phyloP scores from a whole-genome alignment of 2,329 filamentous ascomycete genomes.

The Alternaria metachromatica region DNA sequence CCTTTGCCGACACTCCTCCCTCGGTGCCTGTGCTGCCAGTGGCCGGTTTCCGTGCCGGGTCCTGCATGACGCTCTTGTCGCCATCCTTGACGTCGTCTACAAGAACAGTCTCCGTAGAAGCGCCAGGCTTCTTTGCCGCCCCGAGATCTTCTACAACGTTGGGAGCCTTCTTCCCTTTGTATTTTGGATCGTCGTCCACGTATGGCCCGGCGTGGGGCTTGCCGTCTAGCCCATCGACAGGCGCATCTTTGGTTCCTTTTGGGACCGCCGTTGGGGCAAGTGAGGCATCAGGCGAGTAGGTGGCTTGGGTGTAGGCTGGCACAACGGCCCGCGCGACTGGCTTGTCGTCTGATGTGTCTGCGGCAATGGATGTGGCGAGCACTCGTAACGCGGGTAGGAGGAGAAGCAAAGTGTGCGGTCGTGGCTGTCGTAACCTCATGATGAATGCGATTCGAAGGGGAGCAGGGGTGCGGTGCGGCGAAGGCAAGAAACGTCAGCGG shows the following conservation, averaged over 20 bases:
- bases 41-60: constrained; percentile 75
- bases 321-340: constrained; percentile 40
- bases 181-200: constrained; percentile 60
- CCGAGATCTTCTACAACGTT: constrained; percentile 49
- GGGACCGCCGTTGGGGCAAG: constrained; percentile 28
- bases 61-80: constrained; percentile 90
- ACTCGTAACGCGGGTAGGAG: constrained; percentile 67
- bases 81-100: constrained; percentile 54
- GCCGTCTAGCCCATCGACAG: constrained; percentile 90
- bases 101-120: constrained; percentile 33
- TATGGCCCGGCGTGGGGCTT: constrained; percentile 89
- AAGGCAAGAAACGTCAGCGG: constrained; percentile 4
- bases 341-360: constrained; percentile 34
- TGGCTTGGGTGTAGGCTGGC: constrained; percentile 30
- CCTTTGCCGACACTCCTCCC: constrained; percentile 87
- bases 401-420: constrained; percentile 57
- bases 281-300: constrained; percentile 28
- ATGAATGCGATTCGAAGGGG: constrained; percentile 25
- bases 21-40: constrained; percentile 89
- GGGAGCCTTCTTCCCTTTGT: constrained; percentile 43
- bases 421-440: constrained; percentile 67
- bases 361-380: constrained; percentile 57
- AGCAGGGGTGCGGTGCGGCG: constrained; percentile 11
- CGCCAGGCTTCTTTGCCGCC: constrained; percentile 37
- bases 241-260: constrained; percentile 76